These are phyloP conservation scores for Leucocoprinus birnbaumii DNA, from an alignment of 768 basidiomycete genomes.

Conservation along the genomic window DNA sequence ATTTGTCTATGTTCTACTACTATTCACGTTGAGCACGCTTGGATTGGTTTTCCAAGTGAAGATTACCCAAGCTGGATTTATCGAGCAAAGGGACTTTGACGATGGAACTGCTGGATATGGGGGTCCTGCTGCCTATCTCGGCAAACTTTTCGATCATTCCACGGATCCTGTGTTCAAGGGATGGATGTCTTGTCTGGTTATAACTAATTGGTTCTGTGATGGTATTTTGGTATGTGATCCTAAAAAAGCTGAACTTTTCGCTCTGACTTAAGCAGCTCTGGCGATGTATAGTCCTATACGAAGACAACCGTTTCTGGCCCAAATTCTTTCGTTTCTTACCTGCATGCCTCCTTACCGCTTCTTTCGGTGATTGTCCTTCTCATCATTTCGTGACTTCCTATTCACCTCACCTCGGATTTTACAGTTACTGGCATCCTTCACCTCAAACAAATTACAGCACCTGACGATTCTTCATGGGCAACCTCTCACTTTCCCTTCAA, in stretches of 20 bases:
- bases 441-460: slow-evolving; percentile 9
- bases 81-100: slow-evolving; percentile 7
- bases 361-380: neutral
- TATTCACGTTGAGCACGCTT: slow-evolving; percentile 4
- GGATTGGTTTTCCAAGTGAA: slow-evolving; percentile 3
- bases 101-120: slow-evolving; percentile 7
- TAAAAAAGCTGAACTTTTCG: neutral
- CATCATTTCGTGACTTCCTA: neutral
- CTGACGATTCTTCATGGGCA: slow-evolving; percentile 5
- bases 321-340: slow-evolving; percentile 5
- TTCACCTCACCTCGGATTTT: neutral
- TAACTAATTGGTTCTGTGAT: slow-evolving; percentile 9
- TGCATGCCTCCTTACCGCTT: neutral
- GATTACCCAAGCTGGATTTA: slow-evolving; percentile 7
- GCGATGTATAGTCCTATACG: slow-evolving; percentile 7
- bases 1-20: slow-evolving; percentile 1
- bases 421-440: slow-evolving; percentile 5
- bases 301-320: slow-evolving; percentile 7
- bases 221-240: neutral
- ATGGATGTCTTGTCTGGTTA: slow-evolving; percentile 8
- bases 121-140: slow-evolving; percentile 5
- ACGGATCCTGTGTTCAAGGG: slow-evolving; percentile 1
- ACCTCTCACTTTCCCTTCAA: slow-evolving; percentile 5
- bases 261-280: neutral
- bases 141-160: slow-evolving; percentile 5